These are phyloP conservation scores for Ajuga chamaepitys DNA, from an alignment of 257 asterid species.

Conservation along the genomic window DNA sequence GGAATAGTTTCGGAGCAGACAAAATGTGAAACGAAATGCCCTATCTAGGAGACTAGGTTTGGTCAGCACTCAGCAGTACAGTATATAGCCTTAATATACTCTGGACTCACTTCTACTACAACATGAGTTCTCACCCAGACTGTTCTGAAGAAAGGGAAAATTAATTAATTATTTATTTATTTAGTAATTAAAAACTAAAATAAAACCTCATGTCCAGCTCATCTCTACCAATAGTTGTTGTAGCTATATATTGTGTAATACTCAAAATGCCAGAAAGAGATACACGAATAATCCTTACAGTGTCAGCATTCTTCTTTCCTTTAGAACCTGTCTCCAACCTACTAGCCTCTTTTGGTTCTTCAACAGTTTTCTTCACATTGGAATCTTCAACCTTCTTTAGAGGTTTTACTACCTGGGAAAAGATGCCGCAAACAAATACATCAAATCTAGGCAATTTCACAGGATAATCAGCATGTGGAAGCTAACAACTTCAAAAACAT, in stretches of 20 bases:
- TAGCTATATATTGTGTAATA: not conserved
- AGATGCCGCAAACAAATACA: conserved; percentile 2
- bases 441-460: not conserved
- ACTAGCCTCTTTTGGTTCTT: conserved; percentile 36
- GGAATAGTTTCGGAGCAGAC: not conserved
- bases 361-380: conserved; percentile 39
- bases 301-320: conserved; percentile 35
- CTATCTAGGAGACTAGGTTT: no score
- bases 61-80: conserved; percentile 4
- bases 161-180: no score
- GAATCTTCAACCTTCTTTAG: conserved; percentile 55
- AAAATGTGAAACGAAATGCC: not conserved
- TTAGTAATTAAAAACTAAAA: no score
- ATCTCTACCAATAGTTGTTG: no score
- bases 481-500: not conserved
- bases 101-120: not conserved
- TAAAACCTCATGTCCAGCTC: no score
- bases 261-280: not conserved
- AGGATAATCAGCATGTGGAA: not conserved
- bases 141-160: not conserved
- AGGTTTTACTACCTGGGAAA: conserved; percentile 35
- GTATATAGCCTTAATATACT: not conserved
- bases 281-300: conserved; percentile 30
- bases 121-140: not conserved
- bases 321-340: conserved; percentile 34